Conservation (phyloP, 306 rosid genomes). For the Pyrus pyrifolia region DNA sequence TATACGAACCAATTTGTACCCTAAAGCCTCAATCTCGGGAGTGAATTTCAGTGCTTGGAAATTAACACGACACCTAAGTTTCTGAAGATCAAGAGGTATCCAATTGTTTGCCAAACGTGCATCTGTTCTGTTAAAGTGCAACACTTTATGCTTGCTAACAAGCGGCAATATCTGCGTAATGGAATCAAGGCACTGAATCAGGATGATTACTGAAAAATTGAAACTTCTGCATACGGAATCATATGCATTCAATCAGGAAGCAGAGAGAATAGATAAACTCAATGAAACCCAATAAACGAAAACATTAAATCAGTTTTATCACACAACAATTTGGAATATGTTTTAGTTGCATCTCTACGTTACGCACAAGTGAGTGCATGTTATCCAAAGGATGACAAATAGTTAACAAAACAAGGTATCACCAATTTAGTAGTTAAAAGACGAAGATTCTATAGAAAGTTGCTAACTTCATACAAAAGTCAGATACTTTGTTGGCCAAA, state of each 20-base stretch:
- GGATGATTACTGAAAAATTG: background rate
- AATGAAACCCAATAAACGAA: background rate
- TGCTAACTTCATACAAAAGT: background rate
- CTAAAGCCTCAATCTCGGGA: conserved; percentile 72
- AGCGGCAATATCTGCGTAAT: conserved; percentile 78
- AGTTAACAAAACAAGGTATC: background rate
- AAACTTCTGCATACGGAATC: conserved; percentile 8
- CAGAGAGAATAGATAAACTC: background rate
- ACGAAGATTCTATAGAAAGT: background rate
- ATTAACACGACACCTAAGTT: conserved; percentile 79
- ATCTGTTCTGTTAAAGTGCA: conserved; percentile 88
- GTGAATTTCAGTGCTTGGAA: conserved; percentile 80
- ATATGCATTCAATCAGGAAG: background rate
- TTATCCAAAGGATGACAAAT: background rate
- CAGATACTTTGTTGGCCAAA: background rate
- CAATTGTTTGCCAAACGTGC: conserved; percentile 83
- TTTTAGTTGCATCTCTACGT: background rate
- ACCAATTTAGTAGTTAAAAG: background rate
- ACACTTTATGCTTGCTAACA: conserved; percentile 58
- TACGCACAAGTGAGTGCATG: background rate
- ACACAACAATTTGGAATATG: background rate
- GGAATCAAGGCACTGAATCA: conserved; percentile 19
- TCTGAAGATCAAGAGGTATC: conserved; percentile 65
- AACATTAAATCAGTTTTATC: background rate
- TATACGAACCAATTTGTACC: conserved; percentile 54